phyloP scores from a whole-genome alignment of 805 yeast species.

The Zygosaccharomyces bisporus region DNA sequence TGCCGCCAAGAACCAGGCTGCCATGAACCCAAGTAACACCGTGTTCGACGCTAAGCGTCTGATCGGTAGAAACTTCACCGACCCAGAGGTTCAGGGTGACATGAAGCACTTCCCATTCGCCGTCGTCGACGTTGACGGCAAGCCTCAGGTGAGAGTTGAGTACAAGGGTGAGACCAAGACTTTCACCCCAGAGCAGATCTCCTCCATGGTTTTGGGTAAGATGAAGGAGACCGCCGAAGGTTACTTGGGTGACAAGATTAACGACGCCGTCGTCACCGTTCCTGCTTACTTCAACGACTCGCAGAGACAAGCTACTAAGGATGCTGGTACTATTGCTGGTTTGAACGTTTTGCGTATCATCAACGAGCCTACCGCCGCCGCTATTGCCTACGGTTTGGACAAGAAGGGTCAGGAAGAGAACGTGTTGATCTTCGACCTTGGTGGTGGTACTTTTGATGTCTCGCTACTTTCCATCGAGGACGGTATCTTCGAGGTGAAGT shows the following conservation, averaged over 20 bases:
- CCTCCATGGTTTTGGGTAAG: conserved; percentile 86
- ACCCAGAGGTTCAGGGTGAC: conserved; percentile 53
- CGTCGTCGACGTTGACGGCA: conserved; percentile 71
- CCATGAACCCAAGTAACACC: conserved; percentile 91
- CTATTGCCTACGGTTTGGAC: conserved; percentile 93
- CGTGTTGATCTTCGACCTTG: conserved; percentile 89
- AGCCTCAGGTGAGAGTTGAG: conserved; percentile 85
- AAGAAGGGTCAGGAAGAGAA: conserved; percentile 71
- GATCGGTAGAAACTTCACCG: conserved; percentile 66
- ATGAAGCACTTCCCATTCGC: conserved; percentile 84
- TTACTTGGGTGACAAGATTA: conserved; percentile 76
- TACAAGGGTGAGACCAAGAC: conserved; percentile 82
- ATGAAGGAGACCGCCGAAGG: conserved; percentile 95
- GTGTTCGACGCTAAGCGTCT: conserved; percentile 95
- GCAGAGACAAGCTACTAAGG: conserved; percentile 96
- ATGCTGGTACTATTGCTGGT: conserved; percentile 94
- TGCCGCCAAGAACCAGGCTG: conserved; percentile 98
- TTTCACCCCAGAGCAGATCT: conserved; percentile 92
- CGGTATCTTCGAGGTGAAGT: conserved; percentile 95
- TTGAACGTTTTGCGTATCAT: conserved; percentile 89
- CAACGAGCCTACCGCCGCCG: conserved; percentile 95
- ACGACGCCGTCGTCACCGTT: conserved; percentile 91
- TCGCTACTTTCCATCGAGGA: conserved; percentile 90
- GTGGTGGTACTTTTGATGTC: conserved; percentile 99
- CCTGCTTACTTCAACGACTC: conserved; percentile 97